Percentiles rank a stretch among this genome's conserved stretches.
These are phyloP conservation scores for Geotrichum bryndzae DNA, from an alignment of 1,139 yeast genomes.

Conservation along the genomic window DNA sequence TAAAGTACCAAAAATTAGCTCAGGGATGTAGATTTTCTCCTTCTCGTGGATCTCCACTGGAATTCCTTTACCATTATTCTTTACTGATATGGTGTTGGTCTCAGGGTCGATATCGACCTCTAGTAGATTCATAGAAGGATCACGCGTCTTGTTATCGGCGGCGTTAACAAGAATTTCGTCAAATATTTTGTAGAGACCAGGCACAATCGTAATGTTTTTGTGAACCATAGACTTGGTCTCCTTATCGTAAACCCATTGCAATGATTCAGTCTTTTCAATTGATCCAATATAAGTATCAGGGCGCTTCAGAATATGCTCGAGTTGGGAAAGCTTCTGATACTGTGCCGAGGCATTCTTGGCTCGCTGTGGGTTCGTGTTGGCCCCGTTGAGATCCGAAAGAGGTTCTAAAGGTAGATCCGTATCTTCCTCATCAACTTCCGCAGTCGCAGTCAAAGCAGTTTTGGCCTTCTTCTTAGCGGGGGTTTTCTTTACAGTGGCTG, in stretches of 20 bases:
- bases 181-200: constrained; percentile 92
- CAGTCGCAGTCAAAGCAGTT: constrained; percentile 1
- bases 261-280: constrained; percentile 70
- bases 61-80: constrained; percentile 92
- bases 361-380: constrained; percentile 14
- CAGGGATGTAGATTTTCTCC: constrained; percentile 91
- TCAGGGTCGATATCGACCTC: constrained; percentile 77
- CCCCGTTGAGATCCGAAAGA: constrained; percentile 8
- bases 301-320: constrained; percentile 92
- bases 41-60: constrained; percentile 91
- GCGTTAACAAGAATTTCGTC: constrained; percentile 98
- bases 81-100: constrained; percentile 66
- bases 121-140: constrained; percentile 79
- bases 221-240: constrained; percentile 62
- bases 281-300: constrained; percentile 98
- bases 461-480: constrained; percentile 15
- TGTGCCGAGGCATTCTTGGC: constrained; percentile 60
- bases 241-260: constrained; percentile 81
- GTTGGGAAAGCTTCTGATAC: constrained; percentile 87
- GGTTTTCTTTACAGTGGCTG: constrained; percentile 13
- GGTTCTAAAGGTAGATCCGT: constrained; percentile 6
- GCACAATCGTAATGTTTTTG: constrained; percentile 70
- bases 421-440: background rate
- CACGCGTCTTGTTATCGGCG: constrained; percentile 96
- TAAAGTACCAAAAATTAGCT: constrained; percentile 90